Percentiles rank a stretch among this genome's conserved stretches.
phyloP scores from a whole-genome alignment of 768 basidiomycete species.

The Leucocoprinus sp. region DNA sequence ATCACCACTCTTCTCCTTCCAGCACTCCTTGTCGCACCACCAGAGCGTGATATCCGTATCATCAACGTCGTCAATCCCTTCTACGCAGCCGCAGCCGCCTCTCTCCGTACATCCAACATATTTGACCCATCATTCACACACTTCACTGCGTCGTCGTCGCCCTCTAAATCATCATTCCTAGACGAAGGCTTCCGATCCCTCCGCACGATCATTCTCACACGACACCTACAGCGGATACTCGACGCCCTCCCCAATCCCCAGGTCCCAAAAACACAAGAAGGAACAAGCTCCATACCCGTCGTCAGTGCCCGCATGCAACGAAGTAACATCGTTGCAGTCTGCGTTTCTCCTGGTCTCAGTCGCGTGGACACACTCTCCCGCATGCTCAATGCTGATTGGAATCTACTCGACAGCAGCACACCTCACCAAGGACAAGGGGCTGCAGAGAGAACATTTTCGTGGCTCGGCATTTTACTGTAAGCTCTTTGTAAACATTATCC shows the following conservation, averaged over 20 bases:
- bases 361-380: constrained; percentile 60
- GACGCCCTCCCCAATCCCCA: constrained; percentile 58
- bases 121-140: constrained; percentile 10
- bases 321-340: constrained; percentile 69
- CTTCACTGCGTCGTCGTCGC: constrained; percentile 20
- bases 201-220: constrained; percentile 53
- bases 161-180: constrained; percentile 32
- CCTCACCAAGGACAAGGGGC: background rate
- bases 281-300: constrained; percentile 27
- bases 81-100: constrained; percentile 69
- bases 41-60: constrained; percentile 88
- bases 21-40: constrained; percentile 68
- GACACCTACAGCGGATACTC: constrained; percentile 78
- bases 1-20: constrained; percentile 76
- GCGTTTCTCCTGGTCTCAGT: constrained; percentile 71
- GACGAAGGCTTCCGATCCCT: constrained; percentile 60
- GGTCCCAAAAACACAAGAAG: constrained; percentile 34
- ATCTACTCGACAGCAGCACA: background rate
- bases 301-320: constrained; percentile 34
- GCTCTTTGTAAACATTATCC: constrained; percentile 15
- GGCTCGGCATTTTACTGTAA: constrained; percentile 42
- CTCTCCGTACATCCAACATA: constrained; percentile 16
- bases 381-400: constrained; percentile 42
- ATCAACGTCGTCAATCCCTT: constrained; percentile 83
- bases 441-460: constrained; percentile 25